These are phyloP conservation scores for Pichia sp. DNA, from an alignment of 1,139 yeast genomes.

Conservation along the genomic window DNA sequence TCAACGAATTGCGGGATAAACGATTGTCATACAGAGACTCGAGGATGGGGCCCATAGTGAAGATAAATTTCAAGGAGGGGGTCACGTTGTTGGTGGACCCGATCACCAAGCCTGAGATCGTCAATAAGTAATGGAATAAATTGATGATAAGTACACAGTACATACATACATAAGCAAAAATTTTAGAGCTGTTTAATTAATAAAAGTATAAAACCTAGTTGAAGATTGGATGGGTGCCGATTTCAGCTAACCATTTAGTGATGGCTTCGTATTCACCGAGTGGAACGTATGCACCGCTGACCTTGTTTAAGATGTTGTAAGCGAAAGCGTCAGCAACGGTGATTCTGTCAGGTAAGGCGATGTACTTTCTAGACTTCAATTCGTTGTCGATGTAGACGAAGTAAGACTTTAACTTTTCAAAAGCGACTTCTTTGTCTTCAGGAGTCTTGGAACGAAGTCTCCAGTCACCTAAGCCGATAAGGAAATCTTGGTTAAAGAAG, in stretches of 20 bases:
- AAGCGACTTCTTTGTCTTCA: constrained; percentile 4
- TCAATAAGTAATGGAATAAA: background rate
- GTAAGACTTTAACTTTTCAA: background rate
- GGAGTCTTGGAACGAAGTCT: constrained; percentile 3
- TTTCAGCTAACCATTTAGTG: background rate
- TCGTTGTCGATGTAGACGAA: constrained; percentile 7
- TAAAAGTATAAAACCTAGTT: background rate
- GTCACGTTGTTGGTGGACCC: constrained; percentile 30
- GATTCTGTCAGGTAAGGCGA: constrained; percentile 5
- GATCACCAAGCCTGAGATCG: constrained; percentile 19
- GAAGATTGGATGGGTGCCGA: background rate
- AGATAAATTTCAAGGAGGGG: constrained; percentile 26
- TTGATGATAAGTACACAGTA: constrained; percentile 9
- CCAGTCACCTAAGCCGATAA: constrained; percentile 5
- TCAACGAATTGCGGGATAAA: constrained; percentile 17
- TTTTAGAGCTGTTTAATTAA: too few species aligned
- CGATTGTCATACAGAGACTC: constrained; percentile 20
- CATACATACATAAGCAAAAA: too few species aligned
- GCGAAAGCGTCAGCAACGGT: constrained; percentile 14
- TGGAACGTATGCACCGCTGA: background rate
- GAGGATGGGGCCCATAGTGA: constrained; percentile 26
- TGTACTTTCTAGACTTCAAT: constrained; percentile 5
- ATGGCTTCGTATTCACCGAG: background rate
- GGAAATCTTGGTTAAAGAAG: constrained; percentile 28
- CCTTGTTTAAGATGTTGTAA: background rate